Evolutionary conservation across 805 yeast genomes (phyloP).

Genomic region (Candida sithepensis): DNA sequence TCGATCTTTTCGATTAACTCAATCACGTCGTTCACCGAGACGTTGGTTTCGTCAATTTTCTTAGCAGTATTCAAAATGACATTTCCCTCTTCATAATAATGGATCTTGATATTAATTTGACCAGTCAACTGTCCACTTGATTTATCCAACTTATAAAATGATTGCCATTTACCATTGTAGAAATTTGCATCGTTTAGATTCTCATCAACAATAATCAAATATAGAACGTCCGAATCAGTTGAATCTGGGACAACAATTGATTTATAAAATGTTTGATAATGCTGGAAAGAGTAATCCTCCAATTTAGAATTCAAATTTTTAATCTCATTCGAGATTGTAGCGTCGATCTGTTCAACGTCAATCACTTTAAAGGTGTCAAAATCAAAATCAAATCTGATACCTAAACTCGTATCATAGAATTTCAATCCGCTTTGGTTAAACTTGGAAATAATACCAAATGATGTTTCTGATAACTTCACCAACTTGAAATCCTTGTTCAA

Average conservation of each 20-base stretch:
- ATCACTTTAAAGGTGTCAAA: conserved; percentile 44
- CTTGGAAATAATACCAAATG: conserved; percentile 40
- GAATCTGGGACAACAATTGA: conserved; percentile 39
- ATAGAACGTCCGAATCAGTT: conserved; percentile 30
- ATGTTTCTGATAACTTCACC: conserved; percentile 24
- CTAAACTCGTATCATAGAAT: conserved; percentile 50
- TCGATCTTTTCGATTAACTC: conserved; percentile 55
- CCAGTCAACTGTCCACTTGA: conserved; percentile 43
- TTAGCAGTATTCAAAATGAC: conserved; percentile 64
- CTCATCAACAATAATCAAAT: conserved; percentile 63
- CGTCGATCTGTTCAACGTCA: conserved; percentile 41
- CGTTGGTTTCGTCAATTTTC: conserved; percentile 27
- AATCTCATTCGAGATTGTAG: conserved; percentile 1
- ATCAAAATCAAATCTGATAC: conserved; percentile 56
- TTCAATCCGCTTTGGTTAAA: conserved; percentile 49
- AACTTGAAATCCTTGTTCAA: conserved; percentile 30
- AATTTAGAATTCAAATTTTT: conserved; percentile 28
- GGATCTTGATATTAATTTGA: conserved; percentile 64
- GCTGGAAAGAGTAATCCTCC: conserved; percentile 53
- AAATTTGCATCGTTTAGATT: conserved; percentile 71
- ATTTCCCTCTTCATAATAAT: conserved; percentile 95
- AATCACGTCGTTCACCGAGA: conserved; percentile 28
- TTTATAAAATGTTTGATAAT: conserved; percentile 59
- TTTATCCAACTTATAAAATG: conserved; percentile 49
- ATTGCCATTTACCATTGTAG: conserved; percentile 88